A percentile compares a stretch with the other conserved stretches of the same genome.
phyloP scores from a whole-genome alignment of 1,139 yeast genomes.

The Debaryomyces coudertii region DNA sequence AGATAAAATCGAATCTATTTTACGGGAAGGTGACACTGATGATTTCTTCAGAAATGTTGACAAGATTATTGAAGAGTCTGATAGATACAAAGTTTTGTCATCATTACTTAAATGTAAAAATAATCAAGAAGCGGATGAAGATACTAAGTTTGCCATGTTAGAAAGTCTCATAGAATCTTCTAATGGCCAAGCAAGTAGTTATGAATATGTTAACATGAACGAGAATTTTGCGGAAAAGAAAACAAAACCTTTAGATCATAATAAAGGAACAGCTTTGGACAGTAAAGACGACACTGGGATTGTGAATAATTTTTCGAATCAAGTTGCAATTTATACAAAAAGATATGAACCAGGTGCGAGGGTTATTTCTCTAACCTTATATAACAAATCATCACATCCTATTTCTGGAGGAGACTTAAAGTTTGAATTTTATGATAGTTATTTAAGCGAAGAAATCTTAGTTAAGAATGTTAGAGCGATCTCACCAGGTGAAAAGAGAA shows the following conservation, averaged over 20 bases:
- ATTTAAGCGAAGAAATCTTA: conserved; percentile 21
- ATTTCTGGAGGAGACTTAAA: conserved; percentile 36
- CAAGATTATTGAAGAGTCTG: conserved; percentile 26
- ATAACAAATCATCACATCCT: conserved; percentile 26
- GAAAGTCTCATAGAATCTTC: conserved; percentile 23
- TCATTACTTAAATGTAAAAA: conserved; percentile 16
- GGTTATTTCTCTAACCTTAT: conserved; percentile 31
- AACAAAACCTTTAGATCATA: neutral
- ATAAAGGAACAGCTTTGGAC: neutral
- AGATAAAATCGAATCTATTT: conserved; percentile 22
- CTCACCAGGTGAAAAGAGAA: conserved; percentile 30
- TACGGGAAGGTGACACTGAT: conserved; percentile 22
- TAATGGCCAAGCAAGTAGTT: neutral
- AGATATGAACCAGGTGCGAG: conserved; percentile 25
- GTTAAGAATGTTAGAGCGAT: conserved; percentile 34
- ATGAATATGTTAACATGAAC: neutral
- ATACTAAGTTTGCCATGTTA: conserved; percentile 26
- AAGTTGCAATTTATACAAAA: conserved; percentile 21
- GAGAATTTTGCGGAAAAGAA: conserved; percentile 8
- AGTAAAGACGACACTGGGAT: neutral
- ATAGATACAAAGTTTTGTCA: conserved; percentile 29
- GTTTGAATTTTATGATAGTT: conserved; percentile 27
- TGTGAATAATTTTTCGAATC: neutral
- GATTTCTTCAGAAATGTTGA: conserved; percentile 29
- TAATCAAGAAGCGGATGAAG: conserved; percentile 22